These are phyloP conservation scores for Beauveria sp. DNA, from an alignment of 2,329 filamentous ascomycete species.

Conservation along the genomic window DNA sequence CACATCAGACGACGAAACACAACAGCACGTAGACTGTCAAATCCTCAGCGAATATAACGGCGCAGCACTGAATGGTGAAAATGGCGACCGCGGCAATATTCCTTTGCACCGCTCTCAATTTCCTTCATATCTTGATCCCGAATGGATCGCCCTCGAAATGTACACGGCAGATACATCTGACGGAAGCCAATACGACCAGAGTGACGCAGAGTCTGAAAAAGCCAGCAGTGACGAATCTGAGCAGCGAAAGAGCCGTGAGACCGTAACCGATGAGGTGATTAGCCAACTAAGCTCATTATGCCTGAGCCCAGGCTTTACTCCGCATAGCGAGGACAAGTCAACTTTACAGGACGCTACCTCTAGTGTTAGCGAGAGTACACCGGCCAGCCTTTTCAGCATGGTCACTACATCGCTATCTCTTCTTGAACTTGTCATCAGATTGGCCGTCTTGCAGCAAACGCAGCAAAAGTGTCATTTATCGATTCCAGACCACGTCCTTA, in stretches of 20 bases:
- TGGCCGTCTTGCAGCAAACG: constrained; percentile 84
- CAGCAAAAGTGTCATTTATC: constrained; percentile 84
- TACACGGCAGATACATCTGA: constrained; percentile 31
- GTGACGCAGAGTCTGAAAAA: constrained; percentile 16
- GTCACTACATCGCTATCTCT: constrained; percentile 59
- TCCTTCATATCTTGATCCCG: constrained; percentile 54
- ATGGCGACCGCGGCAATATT: no score
- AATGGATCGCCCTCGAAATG: constrained; percentile 89
- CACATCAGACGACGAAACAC: background rate
- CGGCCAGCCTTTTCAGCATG: constrained; percentile 34
- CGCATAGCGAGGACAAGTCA: background rate
- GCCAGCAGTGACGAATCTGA: constrained; percentile 40
- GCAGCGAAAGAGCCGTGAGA: constrained; percentile 24
- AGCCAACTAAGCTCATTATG: background rate
- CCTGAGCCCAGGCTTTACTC: background rate
- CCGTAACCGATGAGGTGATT: background rate
- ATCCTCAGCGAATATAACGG: background rate
- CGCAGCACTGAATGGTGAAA: no score
- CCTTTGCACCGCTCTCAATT: constrained; percentile 22
- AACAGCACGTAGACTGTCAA: background rate
- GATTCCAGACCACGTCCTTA: constrained; percentile 81
- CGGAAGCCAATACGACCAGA: constrained; percentile 39
- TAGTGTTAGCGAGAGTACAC: background rate
- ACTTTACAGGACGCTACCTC: background rate
- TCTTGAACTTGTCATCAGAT: constrained; percentile 79